Base-by-base conservation (phyloP, 805 yeast species). In the Spathaspora gorwiae region DNA sequence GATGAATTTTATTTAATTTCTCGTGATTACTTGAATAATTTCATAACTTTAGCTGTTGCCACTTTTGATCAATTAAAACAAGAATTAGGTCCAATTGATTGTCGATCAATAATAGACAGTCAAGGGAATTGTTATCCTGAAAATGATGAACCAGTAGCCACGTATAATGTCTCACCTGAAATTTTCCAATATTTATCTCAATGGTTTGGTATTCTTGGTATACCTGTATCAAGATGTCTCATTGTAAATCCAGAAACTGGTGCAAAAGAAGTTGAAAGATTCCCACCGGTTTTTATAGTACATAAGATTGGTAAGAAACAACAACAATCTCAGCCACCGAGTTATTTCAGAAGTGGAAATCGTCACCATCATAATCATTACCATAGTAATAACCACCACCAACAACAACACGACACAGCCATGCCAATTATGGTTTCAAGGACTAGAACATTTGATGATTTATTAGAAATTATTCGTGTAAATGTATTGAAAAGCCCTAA, bases 161-260 rank as follows among this genome's bases (percentile, higher is more conserved):
- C 55, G 10, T 50, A 48, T 35, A 49, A 51, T 35, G 61, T 83
- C 0, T 64, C 78, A 0, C 74, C 73, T 6, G 60, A 64, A 5
- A 68, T 76, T 2, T 83, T 78, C 51, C 54, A 66, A 2, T 55
- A 66, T 47, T 58, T 84, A 8, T 60, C 57, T 1, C 65, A 68
- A 30, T 78, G 84, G 82, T 83, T 81, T 58, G 86, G 85, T 0
- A 42, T 77, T 19, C 55, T 61, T 1, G 71, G 73, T 0, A 57
- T 48, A 7, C 70, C 73, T 1, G 64, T 70, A 8, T 47, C 63
- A 6, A 59, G 75, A 40, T 56, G 58, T 19, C 44, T 70, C 5
- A 46, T 63, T 6, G 38, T 53, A 3, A 60, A 64, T 43, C 49
- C 50, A 2, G 53, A 52, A 13, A 56, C 62, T 2, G 69, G 66